Evolutionary conservation across 2,329 filamentous ascomycete species (phyloP).

Genomic region (Orbilia brochopaga): DNA sequence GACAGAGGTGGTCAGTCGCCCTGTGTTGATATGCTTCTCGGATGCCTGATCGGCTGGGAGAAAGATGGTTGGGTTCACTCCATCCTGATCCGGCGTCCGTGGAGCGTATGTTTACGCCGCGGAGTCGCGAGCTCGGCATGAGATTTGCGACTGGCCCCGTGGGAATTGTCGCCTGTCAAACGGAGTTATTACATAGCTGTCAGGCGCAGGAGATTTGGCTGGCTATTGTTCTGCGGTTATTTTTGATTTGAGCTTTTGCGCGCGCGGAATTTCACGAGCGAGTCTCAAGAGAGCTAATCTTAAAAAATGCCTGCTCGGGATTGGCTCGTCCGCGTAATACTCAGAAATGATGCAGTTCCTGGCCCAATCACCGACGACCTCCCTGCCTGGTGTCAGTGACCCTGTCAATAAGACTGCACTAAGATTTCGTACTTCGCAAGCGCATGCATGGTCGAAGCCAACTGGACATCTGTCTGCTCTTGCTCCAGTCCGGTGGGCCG

Average conservation of each 20-base stretch:
- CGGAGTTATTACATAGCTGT: conserved; percentile 20
- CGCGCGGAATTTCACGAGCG: conserved; percentile 19
- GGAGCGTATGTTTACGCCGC: conserved; percentile 1
- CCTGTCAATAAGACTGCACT: conserved; percentile 36
- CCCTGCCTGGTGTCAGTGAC: conserved; percentile 18
- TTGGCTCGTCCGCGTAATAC: conserved; percentile 46
- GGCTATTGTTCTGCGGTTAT: conserved; percentile 20
- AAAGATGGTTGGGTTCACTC: conserved; percentile 9
- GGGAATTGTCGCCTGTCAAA: conserved; percentile 25
- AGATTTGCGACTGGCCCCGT: conserved; percentile 10
- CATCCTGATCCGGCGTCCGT: conserved; percentile 17
- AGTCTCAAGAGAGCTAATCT: conserved; percentile 42
- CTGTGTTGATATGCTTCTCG: conserved; percentile 24
- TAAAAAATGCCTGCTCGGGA: conserved; percentile 48
- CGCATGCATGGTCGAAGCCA: too few relatives aligned
- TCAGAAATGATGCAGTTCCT: conserved; percentile 48
- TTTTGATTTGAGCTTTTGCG: conserved; percentile 22
- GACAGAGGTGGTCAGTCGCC: conserved; percentile 11
- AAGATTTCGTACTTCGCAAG: too few relatives aligned
- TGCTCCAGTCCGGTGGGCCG: conserved; percentile 32
- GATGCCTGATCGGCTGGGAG: conserved; percentile 14
- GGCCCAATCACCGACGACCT: conserved; percentile 44
- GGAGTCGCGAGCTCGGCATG: conserved; percentile 1
- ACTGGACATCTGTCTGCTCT: conserved; percentile 22
- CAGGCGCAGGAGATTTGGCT: conserved; percentile 27